Base-by-base conservation (phyloP, 768 basidiomycete genomes). In the Sporobolomyces phaffii region DNA sequence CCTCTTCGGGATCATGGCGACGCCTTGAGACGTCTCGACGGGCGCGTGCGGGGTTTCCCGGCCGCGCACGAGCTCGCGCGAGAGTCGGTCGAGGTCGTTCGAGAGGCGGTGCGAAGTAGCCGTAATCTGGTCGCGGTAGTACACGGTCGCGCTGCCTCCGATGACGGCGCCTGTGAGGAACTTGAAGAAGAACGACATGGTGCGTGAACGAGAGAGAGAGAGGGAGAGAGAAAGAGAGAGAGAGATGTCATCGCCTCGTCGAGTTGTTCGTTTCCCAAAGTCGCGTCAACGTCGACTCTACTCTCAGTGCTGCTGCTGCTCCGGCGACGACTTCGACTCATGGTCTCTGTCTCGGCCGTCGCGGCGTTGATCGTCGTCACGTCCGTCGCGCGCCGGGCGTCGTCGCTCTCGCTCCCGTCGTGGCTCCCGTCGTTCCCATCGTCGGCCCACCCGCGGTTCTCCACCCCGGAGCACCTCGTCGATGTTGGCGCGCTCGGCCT, bases 401-500 rank as follows among this genome's bases (percentile, higher is more conserved):
- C 48, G 41, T 17, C 40, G 31, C 49, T 34, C 14, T 36, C 53
- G 36, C 34, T 52, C 26, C 40, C 54, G 40, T 26, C 53, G 33
- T 18, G 18, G 14, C 52, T 49, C 24, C 43, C 53, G n/a, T 34
- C 38, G 54, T 62, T 48, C 64, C 68, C 68, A 9, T 36, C n/a
- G n/a, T n/a, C n/a, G n/a, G n/a, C 58, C 14, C 44, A 38, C 22
- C 53, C 68, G 38, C 60, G 92, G 76, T 82, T 89, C 44, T 94
- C 91, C 79, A 84, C 82, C 14, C 84, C 86, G 59, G 93, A 92
- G 73, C 83, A 87, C 0, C 82, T 97, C 57, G 80, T 96, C 54
- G 81, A 84, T 66, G 87, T 91, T 4, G 93, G 91, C 11, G 79
- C 85, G 2, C 80, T 93, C 77, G 93, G 92, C 3, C 78, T 97